Conservation (phyloP, 1,284 basidiomycete genomes). For the Microbotryum silenes-acaulis region DNA sequence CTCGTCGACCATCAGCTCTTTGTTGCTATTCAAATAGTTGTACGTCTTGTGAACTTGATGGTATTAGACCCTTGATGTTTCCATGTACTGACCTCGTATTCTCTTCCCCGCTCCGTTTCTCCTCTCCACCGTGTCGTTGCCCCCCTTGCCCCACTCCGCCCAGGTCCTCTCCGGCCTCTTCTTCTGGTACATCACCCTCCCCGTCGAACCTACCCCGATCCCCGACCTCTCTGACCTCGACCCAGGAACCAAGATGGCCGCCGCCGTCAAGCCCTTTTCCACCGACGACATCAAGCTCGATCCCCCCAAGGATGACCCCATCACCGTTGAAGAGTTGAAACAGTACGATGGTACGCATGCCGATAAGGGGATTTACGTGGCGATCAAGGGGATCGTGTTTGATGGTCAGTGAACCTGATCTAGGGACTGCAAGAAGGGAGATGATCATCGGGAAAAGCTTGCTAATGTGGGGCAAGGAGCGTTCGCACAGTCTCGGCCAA, state of each 20-base stretch:
- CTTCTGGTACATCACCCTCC: conserved; percentile 22
- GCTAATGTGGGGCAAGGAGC: not conserved
- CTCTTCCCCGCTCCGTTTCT: not conserved
- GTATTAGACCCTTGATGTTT: not conserved
- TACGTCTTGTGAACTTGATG: not conserved
- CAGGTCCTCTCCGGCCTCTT: conserved; percentile 27
- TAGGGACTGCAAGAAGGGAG: not conserved
- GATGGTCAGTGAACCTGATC: conserved; percentile 24
- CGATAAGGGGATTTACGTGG: conserved; percentile 68
- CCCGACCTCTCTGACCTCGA: not conserved
- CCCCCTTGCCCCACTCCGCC: conserved; percentile 4
- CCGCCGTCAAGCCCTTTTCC: conserved; percentile 6
- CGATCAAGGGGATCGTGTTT: conserved; percentile 55
- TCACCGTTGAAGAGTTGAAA: conserved; percentile 60
- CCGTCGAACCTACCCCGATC: conserved; percentile 6
- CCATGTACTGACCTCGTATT: not conserved
- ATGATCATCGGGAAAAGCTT: not conserved
- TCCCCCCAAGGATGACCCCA: conserved; percentile 69
- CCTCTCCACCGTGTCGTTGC: not conserved
- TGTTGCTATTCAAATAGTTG: conserved; percentile 13
- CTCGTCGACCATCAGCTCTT: conserved; percentile 14
- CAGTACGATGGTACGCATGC: conserved; percentile 60
- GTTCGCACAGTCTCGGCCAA: conserved; percentile 53
- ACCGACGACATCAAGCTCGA: conserved; percentile 46
- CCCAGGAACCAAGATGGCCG: conserved; percentile 1